Evolutionary conservation across 2,329 filamentous ascomycete genomes (phyloP).

Genomic region (Shiraia sp.): DNA sequence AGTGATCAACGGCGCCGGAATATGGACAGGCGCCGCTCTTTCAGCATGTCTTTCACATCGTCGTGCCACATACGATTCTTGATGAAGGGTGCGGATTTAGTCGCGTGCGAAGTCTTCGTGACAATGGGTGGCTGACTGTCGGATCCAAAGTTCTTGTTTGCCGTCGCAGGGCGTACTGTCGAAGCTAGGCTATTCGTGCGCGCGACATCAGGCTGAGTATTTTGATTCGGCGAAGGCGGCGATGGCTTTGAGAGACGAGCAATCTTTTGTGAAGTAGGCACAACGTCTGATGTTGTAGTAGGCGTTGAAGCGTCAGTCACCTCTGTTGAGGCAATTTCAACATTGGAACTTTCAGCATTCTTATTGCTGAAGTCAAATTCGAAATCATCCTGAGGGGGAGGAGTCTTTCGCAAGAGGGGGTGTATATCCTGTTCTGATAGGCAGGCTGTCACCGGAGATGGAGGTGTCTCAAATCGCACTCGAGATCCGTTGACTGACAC

Average conservation of each 20-base stretch:
- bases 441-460: slow-evolving; percentile 4
- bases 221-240: slow-evolving; percentile 2
- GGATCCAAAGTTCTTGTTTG: background rate
- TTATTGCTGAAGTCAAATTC: slow-evolving; percentile 9
- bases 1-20: slow-evolving; percentile 13
- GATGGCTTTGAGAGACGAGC: background rate
- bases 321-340: slow-evolving; percentile 4
- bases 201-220: background rate
- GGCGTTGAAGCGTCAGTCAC: slow-evolving; percentile 20
- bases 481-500: slow-evolving; percentile 23
- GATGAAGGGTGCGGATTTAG: slow-evolving; percentile 13
- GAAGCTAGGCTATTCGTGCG: too few species aligned
- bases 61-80: slow-evolving; percentile 7
- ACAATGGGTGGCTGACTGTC: slow-evolving; percentile 6
- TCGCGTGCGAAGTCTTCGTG: slow-evolving; percentile 4
- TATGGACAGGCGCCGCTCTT: slow-evolving; percentile 14
- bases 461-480: slow-evolving; percentile 6
- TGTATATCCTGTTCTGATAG: slow-evolving; percentile 15
- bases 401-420: slow-evolving; percentile 6
- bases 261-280: background rate
- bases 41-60: slow-evolving; percentile 11
- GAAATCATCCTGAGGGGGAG: slow-evolving; percentile 7
- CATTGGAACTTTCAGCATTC: background rate
- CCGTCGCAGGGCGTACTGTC: slow-evolving; percentile 1
- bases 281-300: slow-evolving; percentile 7